phyloP scores from a whole-genome alignment of 2,329 filamentous ascomycete genomes.

The Neofusicoccum parvum region DNA sequence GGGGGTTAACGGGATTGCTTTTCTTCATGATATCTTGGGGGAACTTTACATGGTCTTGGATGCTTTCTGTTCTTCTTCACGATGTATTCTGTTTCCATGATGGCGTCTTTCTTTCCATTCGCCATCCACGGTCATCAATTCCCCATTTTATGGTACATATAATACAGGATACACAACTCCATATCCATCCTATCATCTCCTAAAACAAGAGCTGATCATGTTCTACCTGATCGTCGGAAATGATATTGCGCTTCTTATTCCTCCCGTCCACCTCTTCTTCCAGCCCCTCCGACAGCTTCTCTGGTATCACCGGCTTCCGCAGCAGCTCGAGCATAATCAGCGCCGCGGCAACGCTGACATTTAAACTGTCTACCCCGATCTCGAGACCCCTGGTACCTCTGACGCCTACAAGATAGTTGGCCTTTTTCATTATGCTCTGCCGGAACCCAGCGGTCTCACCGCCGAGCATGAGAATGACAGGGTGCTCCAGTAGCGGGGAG shows the following conservation, averaged over 20 bases:
- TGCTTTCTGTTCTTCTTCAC: no score
- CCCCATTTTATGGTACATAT: neutral
- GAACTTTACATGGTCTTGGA: no score
- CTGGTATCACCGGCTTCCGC: conserved; percentile 13
- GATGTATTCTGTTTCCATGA: no score
- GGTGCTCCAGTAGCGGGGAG: conserved; percentile 46
- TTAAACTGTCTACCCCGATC: conserved; percentile 79
- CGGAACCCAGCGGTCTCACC: conserved; percentile 36
- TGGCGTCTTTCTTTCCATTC: no score
- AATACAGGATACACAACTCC: no score
- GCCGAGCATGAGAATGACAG: conserved; percentile 74
- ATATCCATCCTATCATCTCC: neutral
- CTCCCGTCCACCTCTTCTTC: neutral
- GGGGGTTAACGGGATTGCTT: no score
- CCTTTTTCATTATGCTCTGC: conserved; percentile 49
- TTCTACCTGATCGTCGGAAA: neutral
- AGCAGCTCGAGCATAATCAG: conserved; percentile 73
- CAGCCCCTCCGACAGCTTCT: no score
- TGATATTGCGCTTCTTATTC: no score
- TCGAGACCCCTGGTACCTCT: conserved; percentile 50
- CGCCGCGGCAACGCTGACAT: conserved; percentile 86
- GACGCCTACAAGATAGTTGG: conserved; percentile 68
- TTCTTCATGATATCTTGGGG: no score
- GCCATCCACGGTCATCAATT: neutral
- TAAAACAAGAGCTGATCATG: neutral